These are phyloP conservation scores for Fusarium buxicola DNA, from an alignment of 2,329 filamentous ascomycete genomes.

Conservation along the genomic window DNA sequence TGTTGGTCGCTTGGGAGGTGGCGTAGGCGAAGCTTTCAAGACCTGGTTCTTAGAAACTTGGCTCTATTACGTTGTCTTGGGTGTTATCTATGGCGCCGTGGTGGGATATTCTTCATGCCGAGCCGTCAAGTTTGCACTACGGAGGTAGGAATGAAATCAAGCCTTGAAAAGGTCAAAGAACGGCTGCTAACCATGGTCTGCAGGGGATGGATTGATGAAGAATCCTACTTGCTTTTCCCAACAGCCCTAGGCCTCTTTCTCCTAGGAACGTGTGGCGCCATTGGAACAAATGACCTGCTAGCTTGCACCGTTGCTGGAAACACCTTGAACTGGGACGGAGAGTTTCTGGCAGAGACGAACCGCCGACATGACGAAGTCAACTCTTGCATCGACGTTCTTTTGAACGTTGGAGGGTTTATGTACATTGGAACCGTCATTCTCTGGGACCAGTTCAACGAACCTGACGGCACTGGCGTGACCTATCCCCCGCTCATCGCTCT, in stretches of 20 bases:
- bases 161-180: neutral
- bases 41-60: constrained; percentile 71
- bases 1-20: constrained; percentile 64
- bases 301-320: constrained; percentile 71
- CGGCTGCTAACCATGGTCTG: neutral
- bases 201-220: constrained; percentile 66
- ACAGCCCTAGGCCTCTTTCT: constrained; percentile 66
- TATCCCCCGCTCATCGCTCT: constrained; percentile 61
- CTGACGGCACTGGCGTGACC: constrained; percentile 65
- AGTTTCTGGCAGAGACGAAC: constrained; percentile 67
- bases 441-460: constrained; percentile 65
- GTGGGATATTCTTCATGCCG: constrained; percentile 62
- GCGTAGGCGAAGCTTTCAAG: constrained; percentile 62
- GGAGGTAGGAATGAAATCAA: constrained; percentile 37
- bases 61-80: constrained; percentile 68
- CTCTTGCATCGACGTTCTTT: constrained; percentile 65
- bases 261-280: constrained; percentile 66
- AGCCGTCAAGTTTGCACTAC: constrained; percentile 57
- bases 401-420: constrained; percentile 72
- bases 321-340: constrained; percentile 71
- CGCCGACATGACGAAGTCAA: constrained; percentile 71
- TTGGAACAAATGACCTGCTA: constrained; percentile 70
- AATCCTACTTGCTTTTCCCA: constrained; percentile 65
- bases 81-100: constrained; percentile 63
- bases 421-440: constrained; percentile 68